Percentiles rank a stretch among this genome's conserved stretches.
phyloP scores from a whole-genome alignment of 2,329 filamentous ascomycete species.

The Aureobasidium zeae region DNA sequence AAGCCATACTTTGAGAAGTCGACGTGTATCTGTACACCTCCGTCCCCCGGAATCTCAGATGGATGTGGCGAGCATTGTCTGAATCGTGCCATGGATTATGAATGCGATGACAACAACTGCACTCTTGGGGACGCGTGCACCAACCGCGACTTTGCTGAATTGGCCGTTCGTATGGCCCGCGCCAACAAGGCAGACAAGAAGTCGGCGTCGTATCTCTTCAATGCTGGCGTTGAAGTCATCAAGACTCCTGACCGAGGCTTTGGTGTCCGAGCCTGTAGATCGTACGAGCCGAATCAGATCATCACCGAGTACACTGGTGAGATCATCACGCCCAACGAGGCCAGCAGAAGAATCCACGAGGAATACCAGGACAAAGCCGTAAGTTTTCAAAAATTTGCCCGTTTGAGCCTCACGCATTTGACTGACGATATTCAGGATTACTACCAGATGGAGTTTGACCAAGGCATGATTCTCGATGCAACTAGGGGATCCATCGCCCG shows the following conservation, averaged over 20 bases:
- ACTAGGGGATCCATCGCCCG: constrained; percentile 91
- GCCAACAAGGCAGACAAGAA: constrained; percentile 17
- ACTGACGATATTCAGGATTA: constrained; percentile 57
- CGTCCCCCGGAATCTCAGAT: constrained; percentile 37
- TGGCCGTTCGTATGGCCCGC: constrained; percentile 61
- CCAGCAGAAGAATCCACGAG: constrained; percentile 85
- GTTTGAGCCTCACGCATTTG: not conserved
- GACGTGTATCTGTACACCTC: constrained; percentile 59
- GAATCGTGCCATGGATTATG: constrained; percentile 94
- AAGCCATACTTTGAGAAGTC: constrained; percentile 25
- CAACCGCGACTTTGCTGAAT: constrained; percentile 78
- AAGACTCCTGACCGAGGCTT: constrained; percentile 83
- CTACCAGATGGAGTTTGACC: constrained; percentile 97
- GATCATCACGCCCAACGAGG: constrained; percentile 91
- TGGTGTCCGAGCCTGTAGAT: constrained; percentile 82
- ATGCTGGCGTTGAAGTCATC: constrained; percentile 89
- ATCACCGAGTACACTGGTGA: constrained; percentile 98
- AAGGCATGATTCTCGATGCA: constrained; percentile 97
- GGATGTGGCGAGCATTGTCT: constrained; percentile 86
- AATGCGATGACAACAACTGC: constrained; percentile 88
- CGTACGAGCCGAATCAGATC: constrained; percentile 81
- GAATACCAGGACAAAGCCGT: constrained; percentile 91
- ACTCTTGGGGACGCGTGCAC: constrained; percentile 67
- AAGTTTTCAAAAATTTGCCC: constrained; percentile 30
- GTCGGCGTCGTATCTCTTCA: constrained; percentile 62